Evolutionary conservation across 768 basidiomycete species (phyloP).

Genomic region (Pleurotus djamor): DNA sequence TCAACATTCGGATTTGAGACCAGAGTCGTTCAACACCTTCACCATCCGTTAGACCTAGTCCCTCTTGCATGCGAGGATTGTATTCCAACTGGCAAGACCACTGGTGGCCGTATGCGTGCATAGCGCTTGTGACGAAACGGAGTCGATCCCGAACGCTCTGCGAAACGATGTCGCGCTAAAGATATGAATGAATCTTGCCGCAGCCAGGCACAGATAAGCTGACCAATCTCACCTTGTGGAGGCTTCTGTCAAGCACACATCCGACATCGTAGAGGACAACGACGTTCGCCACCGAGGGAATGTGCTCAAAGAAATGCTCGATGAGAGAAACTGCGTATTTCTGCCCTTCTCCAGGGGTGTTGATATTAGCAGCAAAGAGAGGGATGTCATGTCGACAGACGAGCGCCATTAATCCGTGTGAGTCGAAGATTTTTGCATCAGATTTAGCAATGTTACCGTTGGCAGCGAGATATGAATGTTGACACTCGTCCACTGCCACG

Average conservation of each 20-base stretch:
- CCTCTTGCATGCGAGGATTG: slow-evolving; percentile 24
- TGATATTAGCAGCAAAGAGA: slow-evolving; percentile 35
- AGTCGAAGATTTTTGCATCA: slow-evolving; percentile 23
- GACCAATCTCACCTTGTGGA: slow-evolving; percentile 22
- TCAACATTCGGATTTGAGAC: slow-evolving; percentile 29
- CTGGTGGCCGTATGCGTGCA: slow-evolving; percentile 38
- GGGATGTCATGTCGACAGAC: slow-evolving; percentile 35
- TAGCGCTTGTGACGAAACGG: slow-evolving; percentile 26
- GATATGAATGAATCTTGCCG: not conserved
- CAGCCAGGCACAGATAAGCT: no score
- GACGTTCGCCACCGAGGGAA: slow-evolving; percentile 25
- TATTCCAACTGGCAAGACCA: slow-evolving; percentile 32
- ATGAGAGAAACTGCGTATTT: slow-evolving; percentile 33
- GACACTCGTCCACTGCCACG: slow-evolving; percentile 29
- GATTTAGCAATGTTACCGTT: slow-evolving; percentile 26
- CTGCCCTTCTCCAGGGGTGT: slow-evolving; percentile 34
- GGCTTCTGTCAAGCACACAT: slow-evolving; percentile 27
- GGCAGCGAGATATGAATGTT: slow-evolving; percentile 27
- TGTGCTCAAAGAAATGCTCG: slow-evolving; percentile 18
- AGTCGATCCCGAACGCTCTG: slow-evolving; percentile 15
- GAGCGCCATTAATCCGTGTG: slow-evolving; percentile 31
- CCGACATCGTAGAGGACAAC: slow-evolving; percentile 28
- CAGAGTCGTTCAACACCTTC: slow-evolving; percentile 32
- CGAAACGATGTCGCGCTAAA: slow-evolving; percentile 26
- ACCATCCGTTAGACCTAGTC: slow-evolving; percentile 28